Evolutionary conservation across 2,329 filamentous ascomycete genomes (phyloP), one percentile per base, ranked within the genome.

Genomic region (Colletotrichum lini): DNA sequence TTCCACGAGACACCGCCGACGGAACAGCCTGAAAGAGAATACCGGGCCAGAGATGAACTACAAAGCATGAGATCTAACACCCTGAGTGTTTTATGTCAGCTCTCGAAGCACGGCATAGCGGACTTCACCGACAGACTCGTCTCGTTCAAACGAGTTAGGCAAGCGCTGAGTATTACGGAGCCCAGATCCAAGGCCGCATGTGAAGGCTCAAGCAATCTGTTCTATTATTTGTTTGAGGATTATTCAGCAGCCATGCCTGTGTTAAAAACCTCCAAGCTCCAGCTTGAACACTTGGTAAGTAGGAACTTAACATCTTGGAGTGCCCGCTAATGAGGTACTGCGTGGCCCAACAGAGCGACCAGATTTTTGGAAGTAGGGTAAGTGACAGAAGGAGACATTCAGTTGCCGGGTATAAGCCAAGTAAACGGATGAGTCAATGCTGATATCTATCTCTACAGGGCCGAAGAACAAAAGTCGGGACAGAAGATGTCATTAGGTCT

Each of bases 221-320:
- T 92, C 79, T 92, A 91, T 77, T 92, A 91, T 75, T 80, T 92
- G 0, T 92, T 92, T 75, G 90, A 92, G 75, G 90, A 92, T 76
- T 92, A 90, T 83, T 85, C 85, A 45, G 88, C 89, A 4, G 89
- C 88, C 1, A 89, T 88, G 62, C 85, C 85, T 35, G 84, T 90
- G 6, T 82, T 92, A 15, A 86, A 84, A 12, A 76, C 73, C 2
- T 84, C 84, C 75, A 85, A 75, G 76, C 79, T 70, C 77, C 88
- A 77, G 67, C 78, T 92, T 23, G 35, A 45, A 45, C 53, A 40
- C 30, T 10, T 44, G n/a, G 75, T 26, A 44, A 18, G 38, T 47
- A 21, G 30, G 6, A 15, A 63, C 38, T 3, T 13, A 30, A 15
- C 5, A 26, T n/a, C 13, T 44, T 35, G 10, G 8, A 21, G 45